Evolutionary conservation across 2,329 filamentous ascomycete genomes (phyloP).

Genomic region (Calycina herbarum): DNA sequence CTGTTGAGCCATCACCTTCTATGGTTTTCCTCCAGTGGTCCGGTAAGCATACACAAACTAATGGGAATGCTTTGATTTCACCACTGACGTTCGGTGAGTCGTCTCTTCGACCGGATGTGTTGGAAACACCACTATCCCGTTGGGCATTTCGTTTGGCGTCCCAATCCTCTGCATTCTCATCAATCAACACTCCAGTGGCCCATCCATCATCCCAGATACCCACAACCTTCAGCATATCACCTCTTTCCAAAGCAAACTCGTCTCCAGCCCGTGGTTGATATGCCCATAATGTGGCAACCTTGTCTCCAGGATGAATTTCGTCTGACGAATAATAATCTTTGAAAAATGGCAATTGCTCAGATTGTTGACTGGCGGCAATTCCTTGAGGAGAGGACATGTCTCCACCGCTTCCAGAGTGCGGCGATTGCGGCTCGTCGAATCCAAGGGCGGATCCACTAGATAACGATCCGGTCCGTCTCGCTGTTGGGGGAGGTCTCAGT

Average conservation of each 20-base stretch:
- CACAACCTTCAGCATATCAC: constrained; percentile 97
- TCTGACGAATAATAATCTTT: constrained; percentile 99
- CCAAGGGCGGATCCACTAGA: constrained; percentile 80
- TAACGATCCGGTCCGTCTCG: constrained; percentile 80
- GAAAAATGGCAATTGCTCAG: constrained; percentile 93
- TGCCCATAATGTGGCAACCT: constrained; percentile 90
- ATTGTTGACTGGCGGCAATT: constrained; percentile 80
- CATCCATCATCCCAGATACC: constrained; percentile 99
- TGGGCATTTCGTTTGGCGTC: constrained; percentile 74
- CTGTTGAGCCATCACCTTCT: constrained; percentile 77
- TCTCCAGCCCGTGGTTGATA: constrained; percentile 93
- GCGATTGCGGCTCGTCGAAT: constrained; percentile 69
- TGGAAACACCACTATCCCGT: constrained; percentile 90
- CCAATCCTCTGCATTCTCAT: constrained; percentile 86
- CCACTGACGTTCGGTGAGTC: constrained; percentile 67
- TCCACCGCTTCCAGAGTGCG: constrained; percentile 63
- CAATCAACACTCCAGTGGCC: constrained; percentile 87
- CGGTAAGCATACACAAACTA: constrained; percentile 93
- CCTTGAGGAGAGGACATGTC: constrained; percentile 84
- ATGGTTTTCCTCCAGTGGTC: constrained; percentile 98
- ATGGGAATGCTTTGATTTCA: constrained; percentile 95
- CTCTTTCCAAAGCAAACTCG: constrained; percentile 89
- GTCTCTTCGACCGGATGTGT: constrained; percentile 65
- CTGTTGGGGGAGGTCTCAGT: constrained; percentile 57
- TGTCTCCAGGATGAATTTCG: constrained; percentile 88